A percentile compares a stretch with the other conserved stretches of the same genome.
These are phyloP conservation scores for Nannochloropsis oceanica DNA, from an alignment of 108 stramenopile species.

Conservation along the genomic window DNA sequence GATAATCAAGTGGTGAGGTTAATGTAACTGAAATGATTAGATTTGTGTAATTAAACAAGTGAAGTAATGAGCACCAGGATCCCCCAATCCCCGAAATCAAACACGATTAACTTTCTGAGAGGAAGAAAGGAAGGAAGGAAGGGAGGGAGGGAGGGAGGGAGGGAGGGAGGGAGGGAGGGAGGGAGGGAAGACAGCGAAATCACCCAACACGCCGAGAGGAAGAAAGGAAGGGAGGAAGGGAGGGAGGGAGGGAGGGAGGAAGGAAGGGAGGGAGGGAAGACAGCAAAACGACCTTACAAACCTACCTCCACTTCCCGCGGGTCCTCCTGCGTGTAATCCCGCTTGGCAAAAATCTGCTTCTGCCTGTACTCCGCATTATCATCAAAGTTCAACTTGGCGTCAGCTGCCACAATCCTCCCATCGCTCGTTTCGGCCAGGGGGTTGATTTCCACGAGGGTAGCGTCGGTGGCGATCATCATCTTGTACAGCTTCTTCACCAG, in stretches of 20 bases:
- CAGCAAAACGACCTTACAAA: no score
- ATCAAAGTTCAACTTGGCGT: constrained; percentile 85
- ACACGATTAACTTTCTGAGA: no score
- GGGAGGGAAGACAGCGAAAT: background rate
- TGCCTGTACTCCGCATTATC: constrained; percentile 71
- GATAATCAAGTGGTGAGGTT: constrained; percentile 8
- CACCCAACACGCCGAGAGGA: no score
- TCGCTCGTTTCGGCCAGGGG: constrained; percentile 65
- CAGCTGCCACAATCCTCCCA: constrained; percentile 48
- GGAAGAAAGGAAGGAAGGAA: background rate
- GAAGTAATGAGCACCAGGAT: no score
- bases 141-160: background rate
- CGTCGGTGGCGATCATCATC: constrained; percentile 58
- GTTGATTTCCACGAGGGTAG: constrained; percentile 80
- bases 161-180: background rate
- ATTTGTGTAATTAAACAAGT: no score
- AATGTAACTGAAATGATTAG: no score
- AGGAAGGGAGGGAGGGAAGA: background rate
- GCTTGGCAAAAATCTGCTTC: constrained; percentile 48
- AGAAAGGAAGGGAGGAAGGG: no score
- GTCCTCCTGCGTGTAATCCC: constrained; percentile 70
- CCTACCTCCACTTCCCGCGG: constrained; percentile 55
- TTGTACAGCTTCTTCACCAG: constrained; percentile 60
- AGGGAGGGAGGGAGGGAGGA: background rate
- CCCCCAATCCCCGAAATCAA: no score